These are phyloP conservation scores for Angophora floribunda DNA, from an alignment of 345 rosid species.

Conservation along the genomic window DNA sequence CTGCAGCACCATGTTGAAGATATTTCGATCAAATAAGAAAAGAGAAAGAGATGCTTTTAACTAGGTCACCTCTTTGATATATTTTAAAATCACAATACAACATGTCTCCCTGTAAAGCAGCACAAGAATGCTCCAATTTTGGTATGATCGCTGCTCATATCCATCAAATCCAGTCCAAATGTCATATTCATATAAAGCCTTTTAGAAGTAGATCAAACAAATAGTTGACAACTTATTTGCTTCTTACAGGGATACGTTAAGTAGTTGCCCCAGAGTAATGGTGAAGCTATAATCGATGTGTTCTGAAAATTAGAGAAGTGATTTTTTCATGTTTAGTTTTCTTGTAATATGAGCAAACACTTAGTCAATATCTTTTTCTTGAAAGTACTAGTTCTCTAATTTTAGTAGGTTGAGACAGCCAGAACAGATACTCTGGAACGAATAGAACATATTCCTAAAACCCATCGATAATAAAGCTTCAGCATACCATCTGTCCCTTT, in stretches of 20 bases:
- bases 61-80: background rate
- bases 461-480: background rate
- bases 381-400: background rate
- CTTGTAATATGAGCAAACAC: background rate
- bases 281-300: background rate
- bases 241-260: background rate
- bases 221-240: background rate
- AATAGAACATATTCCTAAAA: background rate
- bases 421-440: background rate
- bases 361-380: background rate
- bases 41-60: background rate
- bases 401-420: background rate
- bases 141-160: background rate
- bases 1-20: slow-evolving; percentile 20
- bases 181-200: background rate
- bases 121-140: background rate
- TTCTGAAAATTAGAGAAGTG: background rate
- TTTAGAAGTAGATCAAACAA: background rate
- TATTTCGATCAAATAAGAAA: background rate
- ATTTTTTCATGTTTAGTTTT: background rate
- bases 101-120: background rate
- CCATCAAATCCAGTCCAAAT: background rate
- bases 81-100: background rate
- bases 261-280: background rate
- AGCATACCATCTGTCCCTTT: slow-evolving; percentile 77